Conservation (phyloP, 192 early-diverging fungal genomes). For the Coemansia sp. region DNA sequence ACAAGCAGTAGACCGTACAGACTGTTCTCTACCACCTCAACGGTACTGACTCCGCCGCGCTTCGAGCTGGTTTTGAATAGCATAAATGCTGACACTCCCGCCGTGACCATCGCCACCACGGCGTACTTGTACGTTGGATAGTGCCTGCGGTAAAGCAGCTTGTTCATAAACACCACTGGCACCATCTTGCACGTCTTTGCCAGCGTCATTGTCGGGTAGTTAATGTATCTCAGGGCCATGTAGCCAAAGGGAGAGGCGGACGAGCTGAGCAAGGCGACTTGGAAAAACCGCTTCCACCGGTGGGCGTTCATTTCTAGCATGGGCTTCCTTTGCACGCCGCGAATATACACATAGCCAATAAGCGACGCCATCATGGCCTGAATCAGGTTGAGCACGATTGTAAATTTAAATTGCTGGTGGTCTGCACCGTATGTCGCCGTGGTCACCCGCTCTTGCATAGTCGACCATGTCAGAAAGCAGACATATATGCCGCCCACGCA, state of each 20-base stretch:
- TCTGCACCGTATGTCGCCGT: conserved; percentile 78
- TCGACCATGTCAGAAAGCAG: conserved; percentile 96
- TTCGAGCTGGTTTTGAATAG: conserved; percentile 65
- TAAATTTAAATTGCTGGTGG: conserved; percentile 78
- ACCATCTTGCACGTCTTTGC: conserved; percentile 97
- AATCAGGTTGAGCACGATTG: conserved; percentile 88
- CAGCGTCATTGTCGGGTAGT: conserved; percentile 97
- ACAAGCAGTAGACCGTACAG: conserved; percentile 84
- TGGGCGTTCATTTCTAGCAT: conserved; percentile 52
- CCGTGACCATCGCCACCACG: conserved; percentile 85
- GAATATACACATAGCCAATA: conserved; percentile 78
- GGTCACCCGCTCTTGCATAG: conserved; percentile 92
- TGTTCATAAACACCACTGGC: conserved; percentile 96
- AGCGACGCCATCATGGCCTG: conserved; percentile 81
- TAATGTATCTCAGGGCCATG: conserved; percentile 89
- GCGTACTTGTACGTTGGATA: conserved; percentile 90
- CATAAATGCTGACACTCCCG: conserved; percentile 95
- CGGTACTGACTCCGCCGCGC: background rate
- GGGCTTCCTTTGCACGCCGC: conserved; percentile 54
- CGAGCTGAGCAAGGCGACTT: conserved; percentile 76
- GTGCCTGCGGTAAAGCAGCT: conserved; percentile 83
- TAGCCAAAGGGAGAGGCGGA: conserved; percentile 92
- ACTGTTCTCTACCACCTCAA: conserved; percentile 61
- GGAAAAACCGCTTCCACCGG: conserved; percentile 68
- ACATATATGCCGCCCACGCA: conserved; percentile 87